Evolutionary conservation across 345 rosid species (phyloP), one percentile per base, ranked within the genome.

Genomic region (Citrus unshiu): DNA sequence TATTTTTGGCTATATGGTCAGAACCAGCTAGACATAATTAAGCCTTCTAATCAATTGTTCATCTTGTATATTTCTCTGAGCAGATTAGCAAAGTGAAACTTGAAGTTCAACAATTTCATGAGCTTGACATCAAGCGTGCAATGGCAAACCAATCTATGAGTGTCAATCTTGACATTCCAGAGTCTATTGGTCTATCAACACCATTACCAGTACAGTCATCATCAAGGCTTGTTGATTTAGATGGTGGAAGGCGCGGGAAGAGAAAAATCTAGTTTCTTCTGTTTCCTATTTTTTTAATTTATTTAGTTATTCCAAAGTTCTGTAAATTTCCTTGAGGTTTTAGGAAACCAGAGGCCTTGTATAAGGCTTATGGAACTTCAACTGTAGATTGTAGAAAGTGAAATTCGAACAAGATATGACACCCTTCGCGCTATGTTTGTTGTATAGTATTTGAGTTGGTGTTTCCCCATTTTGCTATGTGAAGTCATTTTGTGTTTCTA

Each of bases 111-210:
- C 86, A 80, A 78, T 79, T 78, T 71, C 79, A 85, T 14, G 94
- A 88, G 76, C 72, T 79, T 66, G 88, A 88, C 43, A 76, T 69
- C 70, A 80, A 83, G 83, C 92, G 80, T 34, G 84, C 80, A 57
- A 81, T 76, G 70, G 87, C 73, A 46, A 87, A 80, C 54, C 85
- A 87, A 66, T 79, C 93, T 18, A 82, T 83, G 92, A 83, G 81
- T 72, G 86, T 63, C 75, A 87, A 85, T 86, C 92, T 94, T 59
- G 98, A 96, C 82, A 93, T 93, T 81, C 97, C 97, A 34, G 97
- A 92, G 82, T 94, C 99, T 56, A 82, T 93, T 83, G 98, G 97
- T 76, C 56, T 96, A 18, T 86, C 86, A 68, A 78, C 89, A 40
- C 93, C 89, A 72, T 76, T 85, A 57, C 92, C 85, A 12, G 82